phyloP scores from a whole-genome alignment of 2,329 filamentous ascomycete species.

The Monilinia vaccinii-corymbosi region DNA sequence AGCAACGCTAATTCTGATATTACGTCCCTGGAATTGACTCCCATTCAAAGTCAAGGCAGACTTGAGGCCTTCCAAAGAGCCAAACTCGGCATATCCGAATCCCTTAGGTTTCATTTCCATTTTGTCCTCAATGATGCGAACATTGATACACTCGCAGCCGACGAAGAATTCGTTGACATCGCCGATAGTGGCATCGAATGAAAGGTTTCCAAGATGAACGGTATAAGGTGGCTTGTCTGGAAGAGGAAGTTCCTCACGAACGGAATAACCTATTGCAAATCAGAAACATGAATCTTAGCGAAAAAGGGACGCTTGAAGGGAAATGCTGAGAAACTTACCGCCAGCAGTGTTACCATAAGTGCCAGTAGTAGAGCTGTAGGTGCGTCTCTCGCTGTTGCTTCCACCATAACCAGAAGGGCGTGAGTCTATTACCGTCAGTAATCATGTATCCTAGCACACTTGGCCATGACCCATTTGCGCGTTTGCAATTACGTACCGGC shows the following conservation, averaged over 20 bases:
- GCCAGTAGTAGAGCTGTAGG: conserved; percentile 27
- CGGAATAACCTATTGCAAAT: conserved; percentile 41
- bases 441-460: background rate
- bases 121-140: conserved; percentile 95
- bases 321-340: conserved; percentile 19
- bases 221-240: conserved; percentile 92
- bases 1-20: conserved; percentile 88
- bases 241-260: conserved; percentile 72
- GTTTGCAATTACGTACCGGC: conserved; percentile 26
- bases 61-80: conserved; percentile 78
- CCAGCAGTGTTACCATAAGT: conserved; percentile 26
- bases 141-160: conserved; percentile 76
- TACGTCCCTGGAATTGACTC: conserved; percentile 74
- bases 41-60: conserved; percentile 80
- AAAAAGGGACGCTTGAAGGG: background rate
- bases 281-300: conserved; percentile 13
- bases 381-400: conserved; percentile 24
- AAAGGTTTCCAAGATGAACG: conserved; percentile 91
- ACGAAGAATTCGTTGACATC: conserved; percentile 80
- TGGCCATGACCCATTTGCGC: background rate
- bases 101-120: conserved; percentile 91
- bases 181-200: conserved; percentile 81
- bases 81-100: conserved; percentile 96
- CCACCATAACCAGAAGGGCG: conserved; percentile 26
- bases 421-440: conserved; percentile 26